These are phyloP conservation scores for Sarocladium strictum DNA, from an alignment of 2,329 filamentous ascomycete genomes.

Conservation along the genomic window DNA sequence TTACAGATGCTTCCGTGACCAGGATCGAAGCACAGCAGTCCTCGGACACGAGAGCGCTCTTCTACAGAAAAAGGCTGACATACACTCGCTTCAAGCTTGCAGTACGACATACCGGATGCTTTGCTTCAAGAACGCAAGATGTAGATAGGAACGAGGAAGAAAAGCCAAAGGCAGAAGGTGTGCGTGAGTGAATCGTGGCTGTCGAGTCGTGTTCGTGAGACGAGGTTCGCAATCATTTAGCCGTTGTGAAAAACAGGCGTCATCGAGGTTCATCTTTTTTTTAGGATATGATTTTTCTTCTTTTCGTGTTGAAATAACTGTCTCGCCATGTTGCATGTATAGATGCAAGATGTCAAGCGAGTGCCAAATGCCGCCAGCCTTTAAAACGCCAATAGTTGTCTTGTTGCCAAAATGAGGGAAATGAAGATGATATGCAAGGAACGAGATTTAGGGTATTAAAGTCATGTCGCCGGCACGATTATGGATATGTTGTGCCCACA, in stretches of 20 bases:
- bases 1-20: background rate
- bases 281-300: background rate
- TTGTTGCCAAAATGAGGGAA: slow-evolving; percentile 11
- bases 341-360: slow-evolving; percentile 1
- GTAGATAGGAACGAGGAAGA: background rate
- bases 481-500: slow-evolving; percentile 34
- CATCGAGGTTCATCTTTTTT: background rate
- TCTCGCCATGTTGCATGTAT: background rate
- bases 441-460: background rate
- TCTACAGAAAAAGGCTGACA: background rate
- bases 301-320: background rate
- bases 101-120: background rate
- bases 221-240: background rate
- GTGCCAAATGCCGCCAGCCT: slow-evolving; percentile 9
- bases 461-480: slow-evolving; percentile 5
- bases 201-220: background rate
- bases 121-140: background rate
- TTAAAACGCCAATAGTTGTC: slow-evolving; percentile 6
- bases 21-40: background rate
- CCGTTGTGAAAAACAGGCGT: background rate
- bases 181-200: background rate
- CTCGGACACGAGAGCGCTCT: background rate
- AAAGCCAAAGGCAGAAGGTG: background rate
- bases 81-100: background rate
- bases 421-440: slow-evolving; percentile 7